These are phyloP conservation scores for Neurospora cerealis DNA, from an alignment of 495 filamentous ascomycete genomes.

Conservation along the genomic window DNA sequence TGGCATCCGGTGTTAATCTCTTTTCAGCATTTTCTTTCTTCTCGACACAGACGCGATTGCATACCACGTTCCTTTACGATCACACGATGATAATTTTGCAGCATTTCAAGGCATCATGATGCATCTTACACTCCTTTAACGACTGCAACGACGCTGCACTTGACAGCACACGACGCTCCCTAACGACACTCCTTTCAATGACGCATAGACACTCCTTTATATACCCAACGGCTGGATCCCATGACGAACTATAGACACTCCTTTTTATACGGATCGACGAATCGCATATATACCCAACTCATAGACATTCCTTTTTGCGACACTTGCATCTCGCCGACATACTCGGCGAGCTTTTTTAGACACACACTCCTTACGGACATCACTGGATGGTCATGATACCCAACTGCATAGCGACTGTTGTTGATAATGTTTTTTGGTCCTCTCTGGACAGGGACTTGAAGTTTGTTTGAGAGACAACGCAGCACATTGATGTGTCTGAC, in stretches of 20 bases:
- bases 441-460: background rate
- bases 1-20: constrained; percentile 9
- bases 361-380: constrained; percentile 25
- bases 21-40: constrained; percentile 8
- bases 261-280: constrained; percentile 25
- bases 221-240: constrained; percentile 28
- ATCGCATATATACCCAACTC: constrained; percentile 25
- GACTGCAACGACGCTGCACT: constrained; percentile 30
- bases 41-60: constrained; percentile 41
- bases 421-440: constrained; percentile 8
- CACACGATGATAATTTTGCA: constrained; percentile 21
- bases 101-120: constrained; percentile 21
- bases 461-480: background rate
- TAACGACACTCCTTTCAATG: constrained; percentile 6
- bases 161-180: background rate
- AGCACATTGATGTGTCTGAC: background rate
- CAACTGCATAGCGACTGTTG: constrained; percentile 46
- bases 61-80: constrained; percentile 37
- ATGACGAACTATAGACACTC: constrained; percentile 31
- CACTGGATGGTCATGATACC: constrained; percentile 29
- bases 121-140: constrained; percentile 25
- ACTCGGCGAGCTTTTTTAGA: constrained; percentile 14
- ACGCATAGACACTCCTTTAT: constrained; percentile 32
- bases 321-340: constrained; percentile 1
- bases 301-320: constrained; percentile 38